Evolutionary conservation across 257 asterid genomes (phyloP), one percentile per base, ranked within the genome.

Genomic region (Solanum bukasovii): DNA sequence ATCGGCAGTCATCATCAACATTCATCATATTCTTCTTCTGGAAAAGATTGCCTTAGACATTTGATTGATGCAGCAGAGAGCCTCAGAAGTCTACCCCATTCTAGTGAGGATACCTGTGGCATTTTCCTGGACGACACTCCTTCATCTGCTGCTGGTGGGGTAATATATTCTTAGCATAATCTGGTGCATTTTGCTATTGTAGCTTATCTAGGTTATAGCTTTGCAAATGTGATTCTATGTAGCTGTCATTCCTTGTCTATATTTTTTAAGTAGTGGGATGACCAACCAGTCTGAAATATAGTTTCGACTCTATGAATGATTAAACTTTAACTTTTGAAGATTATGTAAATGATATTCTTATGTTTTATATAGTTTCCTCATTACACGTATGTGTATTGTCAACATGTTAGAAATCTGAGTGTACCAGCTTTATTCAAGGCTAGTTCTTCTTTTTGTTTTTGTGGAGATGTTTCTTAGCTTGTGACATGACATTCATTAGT

Each of bases 101-200:
- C 46, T 37, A 29, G 35, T 59, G 89, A 82, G 74, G 88, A 67
- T 86, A 77, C 40, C 77, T 82, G 52, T 72, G 84, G 27, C 87
- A 31, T 88, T 72, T 77, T 37, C 72, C 67, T 52, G 72, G 56
- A 84, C 12, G 68, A 73, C 77, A 79, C 35, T 23, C 74, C 90
- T 78, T 73, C 78, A 31, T 86, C 81, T 71, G 89, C 85, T 46
- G 85, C n/a, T 81, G 29, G 44, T 23, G 67, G 56, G 90, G 92
- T 90, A 90, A 71, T 44, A 59, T 27, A 14, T 61, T 44, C 13
- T 86, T 72, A 70, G 20, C 78, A 12, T 37, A 25, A 38, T 90
- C 37, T 52, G 49, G 21, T 38, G 61, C 38, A 10, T 23, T 85
- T 88, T 44, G 31, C 78, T 65, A 65, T 65, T 25, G 27, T 44